A percentile compares a stretch with the other conserved stretches of the same genome.
These are phyloP conservation scores for Elongisporangium senticosum DNA, from an alignment of 352 stramenopile genomes.

Conservation along the genomic window DNA sequence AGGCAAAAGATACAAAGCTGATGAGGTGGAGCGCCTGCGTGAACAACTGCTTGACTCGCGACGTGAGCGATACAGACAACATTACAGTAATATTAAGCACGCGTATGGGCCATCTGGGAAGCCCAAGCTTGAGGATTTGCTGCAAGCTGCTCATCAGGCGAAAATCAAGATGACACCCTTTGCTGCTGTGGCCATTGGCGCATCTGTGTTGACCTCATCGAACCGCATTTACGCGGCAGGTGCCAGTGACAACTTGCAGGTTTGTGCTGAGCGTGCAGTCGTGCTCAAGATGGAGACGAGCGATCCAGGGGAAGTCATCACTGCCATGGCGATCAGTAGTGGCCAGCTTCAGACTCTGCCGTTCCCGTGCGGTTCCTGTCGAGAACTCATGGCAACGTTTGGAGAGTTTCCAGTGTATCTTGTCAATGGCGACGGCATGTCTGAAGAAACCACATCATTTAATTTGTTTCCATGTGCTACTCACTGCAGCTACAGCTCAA, in stretches of 20 bases:
- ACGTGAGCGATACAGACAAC: slow-evolving; percentile 37
- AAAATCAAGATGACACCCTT: slow-evolving; percentile 19
- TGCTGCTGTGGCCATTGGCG: slow-evolving; percentile 33
- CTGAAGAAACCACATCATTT: slow-evolving; percentile 50
- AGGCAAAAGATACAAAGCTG: slow-evolving; percentile 1
- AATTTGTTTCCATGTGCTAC: slow-evolving; percentile 42
- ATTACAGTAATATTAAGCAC: slow-evolving; percentile 35
- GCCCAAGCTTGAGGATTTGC: slow-evolving; percentile 40
- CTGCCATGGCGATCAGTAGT: slow-evolving; percentile 55
- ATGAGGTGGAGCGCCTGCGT: slow-evolving; percentile 15
- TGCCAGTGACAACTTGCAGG: slow-evolving; percentile 29
- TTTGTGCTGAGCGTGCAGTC: slow-evolving; percentile 54
- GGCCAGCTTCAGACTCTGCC: slow-evolving; percentile 42
- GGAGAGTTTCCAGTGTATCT: slow-evolving; percentile 77
- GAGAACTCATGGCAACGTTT: slow-evolving; percentile 58
- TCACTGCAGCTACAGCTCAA: slow-evolving; percentile 23
- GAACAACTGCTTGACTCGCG: slow-evolving; percentile 30
- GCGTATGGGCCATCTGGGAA: slow-evolving; percentile 20
- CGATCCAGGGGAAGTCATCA: slow-evolving; percentile 14
- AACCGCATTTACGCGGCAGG: slow-evolving; percentile 36
- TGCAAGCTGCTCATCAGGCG: slow-evolving; percentile 39
- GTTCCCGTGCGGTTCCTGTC: slow-evolving; percentile 58
- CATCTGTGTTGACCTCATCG: slow-evolving; percentile 39
- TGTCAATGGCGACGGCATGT: slow-evolving; percentile 39
- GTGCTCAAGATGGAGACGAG: slow-evolving; percentile 43